These are phyloP conservation scores for Zymoseptoria brevis DNA, from an alignment of 2,329 filamentous ascomycete genomes.

Conservation along the genomic window DNA sequence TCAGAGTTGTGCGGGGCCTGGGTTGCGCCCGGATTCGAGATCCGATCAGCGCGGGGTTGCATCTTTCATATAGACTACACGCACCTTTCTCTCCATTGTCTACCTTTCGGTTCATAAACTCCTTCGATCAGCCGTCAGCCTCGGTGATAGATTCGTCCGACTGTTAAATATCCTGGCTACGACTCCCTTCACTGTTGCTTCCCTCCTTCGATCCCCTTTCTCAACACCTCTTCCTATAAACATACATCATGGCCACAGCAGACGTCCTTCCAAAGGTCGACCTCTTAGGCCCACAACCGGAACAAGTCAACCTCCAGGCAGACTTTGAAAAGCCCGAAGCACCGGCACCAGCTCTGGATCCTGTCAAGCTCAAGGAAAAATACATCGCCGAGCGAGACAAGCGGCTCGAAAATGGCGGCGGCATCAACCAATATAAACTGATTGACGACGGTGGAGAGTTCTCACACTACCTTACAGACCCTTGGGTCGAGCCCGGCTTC, in stretches of 20 bases:
- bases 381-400: slow-evolving; percentile 16
- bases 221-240: neutral
- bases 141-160: neutral
- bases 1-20: neutral
- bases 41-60: neutral
- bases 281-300: slow-evolving; percentile 11
- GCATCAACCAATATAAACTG: slow-evolving; percentile 16
- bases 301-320: slow-evolving; percentile 13
- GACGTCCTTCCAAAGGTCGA: slow-evolving; percentile 13
- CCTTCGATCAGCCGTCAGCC: neutral
- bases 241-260: slow-evolving; percentile 13
- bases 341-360: slow-evolving; percentile 10
- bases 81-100: no score
- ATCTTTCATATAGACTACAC: neutral
- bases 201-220: no score
- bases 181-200: no score
- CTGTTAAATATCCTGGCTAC: neutral
- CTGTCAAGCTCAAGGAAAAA: slow-evolving; percentile 16
- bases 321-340: slow-evolving; percentile 14
- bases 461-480: slow-evolving; percentile 13
- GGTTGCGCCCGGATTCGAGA: neutral
- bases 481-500: slow-evolving; percentile 12
- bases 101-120: neutral
- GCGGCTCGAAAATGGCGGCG: slow-evolving; percentile 12
- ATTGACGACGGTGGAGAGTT: slow-evolving; percentile 15